A percentile compares a stretch with the other conserved stretches of the same genome.
phyloP scores from a whole-genome alignment of 768 basidiomycete genomes.

The Candolleomyces aberdarensis region DNA sequence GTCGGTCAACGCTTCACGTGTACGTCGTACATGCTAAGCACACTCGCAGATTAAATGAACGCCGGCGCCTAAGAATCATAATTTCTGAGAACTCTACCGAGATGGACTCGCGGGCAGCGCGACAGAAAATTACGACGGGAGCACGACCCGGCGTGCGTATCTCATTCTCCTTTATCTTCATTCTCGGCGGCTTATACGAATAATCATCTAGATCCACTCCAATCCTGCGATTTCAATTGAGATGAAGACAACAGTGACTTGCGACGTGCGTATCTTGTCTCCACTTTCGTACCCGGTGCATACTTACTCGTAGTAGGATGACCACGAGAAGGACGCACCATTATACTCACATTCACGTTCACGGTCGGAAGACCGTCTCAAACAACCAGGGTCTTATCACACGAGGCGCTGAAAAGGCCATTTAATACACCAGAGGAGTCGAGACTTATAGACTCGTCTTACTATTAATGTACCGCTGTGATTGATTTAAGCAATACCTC shows the following conservation, averaged over 20 bases:
- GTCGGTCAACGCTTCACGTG: background rate
- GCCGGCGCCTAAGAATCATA: conserved; percentile 17
- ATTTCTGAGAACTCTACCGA: background rate
- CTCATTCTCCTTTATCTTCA: background rate
- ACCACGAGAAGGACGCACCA: background rate
- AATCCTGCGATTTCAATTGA: background rate
- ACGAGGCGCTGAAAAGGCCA: too few species aligned
- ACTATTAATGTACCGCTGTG: too few species aligned
- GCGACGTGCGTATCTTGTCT: background rate
- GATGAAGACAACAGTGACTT: background rate
- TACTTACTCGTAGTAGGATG: background rate
- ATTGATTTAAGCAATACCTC: too few species aligned
- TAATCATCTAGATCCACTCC: background rate
- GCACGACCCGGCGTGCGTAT: background rate
- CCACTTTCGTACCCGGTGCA: background rate
- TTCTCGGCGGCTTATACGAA: background rate
- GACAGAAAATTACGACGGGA: background rate
- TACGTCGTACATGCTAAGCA: too few species aligned
- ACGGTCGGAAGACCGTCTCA: too few species aligned
- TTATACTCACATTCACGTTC: background rate
- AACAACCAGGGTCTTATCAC: too few species aligned
- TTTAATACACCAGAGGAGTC: too few species aligned
- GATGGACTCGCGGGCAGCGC: background rate
- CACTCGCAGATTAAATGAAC: conserved; percentile 17
- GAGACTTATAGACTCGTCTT: too few species aligned